Base-by-base conservation (phyloP, 2,329 filamentous ascomycete species). In the Saccharata proteae region DNA sequence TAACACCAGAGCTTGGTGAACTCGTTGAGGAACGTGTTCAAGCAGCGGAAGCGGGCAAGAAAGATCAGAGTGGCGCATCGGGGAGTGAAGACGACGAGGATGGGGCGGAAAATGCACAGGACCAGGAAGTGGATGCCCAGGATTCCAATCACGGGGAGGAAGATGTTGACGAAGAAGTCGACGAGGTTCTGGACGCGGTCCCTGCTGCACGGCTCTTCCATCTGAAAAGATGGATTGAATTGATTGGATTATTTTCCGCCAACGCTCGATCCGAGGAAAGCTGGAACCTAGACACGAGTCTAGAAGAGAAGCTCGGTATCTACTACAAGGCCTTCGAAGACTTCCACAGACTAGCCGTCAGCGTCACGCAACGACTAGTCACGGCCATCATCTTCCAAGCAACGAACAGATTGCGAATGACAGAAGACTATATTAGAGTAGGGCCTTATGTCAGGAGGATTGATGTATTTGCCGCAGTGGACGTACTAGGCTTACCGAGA, bases 311-410 rank as follows among this genome's bases (percentile, higher is more conserved):
- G 3, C 85, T 85, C 0, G 73, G 78, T 0, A 71, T 93, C 14
- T 75, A 79, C 42, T 70, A 75, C 5, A 85, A 81, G 2, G 75
- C 80, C 0, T 66, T 92, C n/a, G 66, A 71, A 4, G 82, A 90
- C 43, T 77, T 93, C 26, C 67, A 85, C 45, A 69, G 70, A 6
- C 54, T 93, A 2, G 62, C 69, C 0, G 51, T 80, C 1, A 79
- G 70, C 32, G 42, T 90, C 10, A 86, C 80, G 0, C 72, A 71
- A 36, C 68, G 80, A 9, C 56, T 93, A 2, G 62, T 90, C 2
- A 71, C 80, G 27, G 71, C 79, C 1, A 62, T 73, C 0, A 57
- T 90, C 0, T 80, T 78, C 43, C 70, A 83, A 36, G 71, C 77
- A n/a, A 68, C 71, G 49, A 78, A 79, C 2, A 67, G 83, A 24